A percentile compares a stretch with the other conserved stretches of the same genome.
Evolutionary conservation across 164 flowering plant species (phyloP).

Genomic region (Houttuynia cordata): DNA sequence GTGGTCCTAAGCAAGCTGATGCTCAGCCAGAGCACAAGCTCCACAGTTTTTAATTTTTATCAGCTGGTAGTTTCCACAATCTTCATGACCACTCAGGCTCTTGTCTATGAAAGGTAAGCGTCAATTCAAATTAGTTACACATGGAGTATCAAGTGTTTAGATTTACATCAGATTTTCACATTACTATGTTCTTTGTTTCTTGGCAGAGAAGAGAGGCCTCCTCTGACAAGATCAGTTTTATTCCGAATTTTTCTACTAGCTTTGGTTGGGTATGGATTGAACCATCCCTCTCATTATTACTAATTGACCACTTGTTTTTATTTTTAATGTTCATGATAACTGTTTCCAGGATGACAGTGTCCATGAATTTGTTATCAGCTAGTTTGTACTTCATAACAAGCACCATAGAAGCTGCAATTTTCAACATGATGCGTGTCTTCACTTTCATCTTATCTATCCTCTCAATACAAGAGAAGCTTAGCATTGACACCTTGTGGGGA

Average conservation of each 20-base stretch:
- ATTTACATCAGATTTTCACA: neutral
- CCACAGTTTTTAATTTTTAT: constrained; percentile 1
- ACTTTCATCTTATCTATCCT: constrained; percentile 7
- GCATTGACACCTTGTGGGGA: constrained; percentile 7
- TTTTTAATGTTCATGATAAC: no score
- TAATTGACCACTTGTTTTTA: neutral
- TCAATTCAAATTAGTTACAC: no score
- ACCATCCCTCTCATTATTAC: neutral
- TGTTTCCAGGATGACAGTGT: neutral
- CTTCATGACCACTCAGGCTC: neutral
- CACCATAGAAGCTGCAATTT: constrained; percentile 7
- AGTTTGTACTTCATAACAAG: constrained; percentile 8
- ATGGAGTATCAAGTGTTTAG: neutral
- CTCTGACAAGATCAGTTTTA: constrained; percentile 9
- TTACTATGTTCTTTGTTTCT: neutral
- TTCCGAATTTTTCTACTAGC: constrained; percentile 14
- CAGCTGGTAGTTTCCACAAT: neutral
- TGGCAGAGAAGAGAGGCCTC: constrained; percentile 16
- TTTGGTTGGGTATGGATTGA: constrained; percentile 11
- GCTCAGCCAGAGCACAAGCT: neutral
- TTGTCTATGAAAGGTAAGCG: neutral
- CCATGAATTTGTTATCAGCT: constrained; percentile 6
- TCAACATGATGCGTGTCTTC: constrained; percentile 9
- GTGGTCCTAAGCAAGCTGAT: constrained; percentile 2
- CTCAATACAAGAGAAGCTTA: constrained; percentile 8